Evolutionary conservation across 768 basidiomycete species (phyloP).

Genomic region (Mycena venus): DNA sequence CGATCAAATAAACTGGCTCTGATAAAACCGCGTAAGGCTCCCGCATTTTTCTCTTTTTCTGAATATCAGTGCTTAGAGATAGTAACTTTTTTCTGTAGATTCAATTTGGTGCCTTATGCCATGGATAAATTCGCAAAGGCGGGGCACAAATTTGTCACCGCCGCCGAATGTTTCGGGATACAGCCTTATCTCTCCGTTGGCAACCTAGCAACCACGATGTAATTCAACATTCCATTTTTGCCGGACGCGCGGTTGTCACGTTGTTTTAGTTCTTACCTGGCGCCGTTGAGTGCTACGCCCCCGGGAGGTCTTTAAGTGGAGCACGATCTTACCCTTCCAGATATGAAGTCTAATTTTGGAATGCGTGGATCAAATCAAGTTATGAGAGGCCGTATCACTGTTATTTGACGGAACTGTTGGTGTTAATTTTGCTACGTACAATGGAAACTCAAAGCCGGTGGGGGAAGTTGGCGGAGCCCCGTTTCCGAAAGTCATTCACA

Average conservation of each 20-base stretch:
- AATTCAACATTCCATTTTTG: too few species aligned
- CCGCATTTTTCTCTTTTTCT: too few species aligned
- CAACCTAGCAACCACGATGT: background rate
- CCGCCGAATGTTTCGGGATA: constrained; percentile 54
- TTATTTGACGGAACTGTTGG: too few species aligned
- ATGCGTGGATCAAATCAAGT: too few species aligned
- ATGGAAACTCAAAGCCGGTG: constrained; percentile 13
- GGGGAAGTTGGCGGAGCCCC: background rate
- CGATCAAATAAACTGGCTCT: too few species aligned
- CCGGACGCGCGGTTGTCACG: too few species aligned
- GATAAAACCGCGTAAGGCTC: constrained; percentile 51
- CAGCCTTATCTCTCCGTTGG: background rate
- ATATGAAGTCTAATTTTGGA: too few species aligned
- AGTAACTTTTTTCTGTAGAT: constrained; percentile 29
- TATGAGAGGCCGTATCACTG: background rate
- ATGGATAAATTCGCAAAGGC: constrained; percentile 49
- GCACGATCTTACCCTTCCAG: too few species aligned
- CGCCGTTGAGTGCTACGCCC: background rate
- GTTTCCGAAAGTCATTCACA: constrained; percentile 26
- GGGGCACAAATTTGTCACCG: constrained; percentile 57
- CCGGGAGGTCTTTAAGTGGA: too few species aligned
- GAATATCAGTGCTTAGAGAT: too few species aligned
- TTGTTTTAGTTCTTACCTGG: background rate
- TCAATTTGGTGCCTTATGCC: constrained; percentile 54
- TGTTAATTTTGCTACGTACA: too few species aligned